Base-by-base conservation (phyloP, 139 green algal species). In the Volvox africanus region DNA sequence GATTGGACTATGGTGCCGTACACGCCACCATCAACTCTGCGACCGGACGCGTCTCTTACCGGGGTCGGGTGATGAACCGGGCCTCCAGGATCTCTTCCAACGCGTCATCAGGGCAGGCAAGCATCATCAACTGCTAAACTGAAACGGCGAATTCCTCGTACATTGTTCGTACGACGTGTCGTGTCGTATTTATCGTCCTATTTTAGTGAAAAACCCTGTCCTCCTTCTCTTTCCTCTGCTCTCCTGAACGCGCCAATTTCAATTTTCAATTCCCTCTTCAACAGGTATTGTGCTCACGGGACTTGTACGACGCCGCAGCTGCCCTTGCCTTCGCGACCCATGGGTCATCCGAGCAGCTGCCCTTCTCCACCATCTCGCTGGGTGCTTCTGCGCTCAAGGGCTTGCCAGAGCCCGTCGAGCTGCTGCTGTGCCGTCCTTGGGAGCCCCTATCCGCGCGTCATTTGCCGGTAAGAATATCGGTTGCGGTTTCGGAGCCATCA, bases 201-300 rank as follows among this genome's bases (percentile, higher is more conserved):
- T n/a, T n/a, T n/a, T n/a, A n/a, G n/a, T n/a, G n/a, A n/a, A n/a
- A n/a, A n/a, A n/a, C n/a, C n/a, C n/a, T n/a, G 44, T 55, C 9
- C 44, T 55, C 44, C 44, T 5, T 55, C 44, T 55, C 44, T 5
- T 55, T 55, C 5, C 44, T 5, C 44, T 9, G 5, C 44, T 55
- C 44, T 55, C 44, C 44, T 55, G 44, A 55, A 55, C 5, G 44
- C 44, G 44, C 9, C 44, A 55, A n/a, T n/a, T n/a, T 55, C 44
- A 55, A 14, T 9, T 55, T 55, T 55, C 44, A 55, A 14, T 9
- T 55, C 44, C 44, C 44, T 55, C 44, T 55, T 55, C 22, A 61
- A 21, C 80, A 86, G 80, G 81, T 87, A 19, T 32, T 87, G 21
- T 87, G 81, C 55, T 87, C 81, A n/a, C 61, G 81, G 17, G 81